These are phyloP conservation scores for Teratosphaeria pseudoeucalypti DNA, from an alignment of 2,329 filamentous ascomycete genomes.

Conservation along the genomic window DNA sequence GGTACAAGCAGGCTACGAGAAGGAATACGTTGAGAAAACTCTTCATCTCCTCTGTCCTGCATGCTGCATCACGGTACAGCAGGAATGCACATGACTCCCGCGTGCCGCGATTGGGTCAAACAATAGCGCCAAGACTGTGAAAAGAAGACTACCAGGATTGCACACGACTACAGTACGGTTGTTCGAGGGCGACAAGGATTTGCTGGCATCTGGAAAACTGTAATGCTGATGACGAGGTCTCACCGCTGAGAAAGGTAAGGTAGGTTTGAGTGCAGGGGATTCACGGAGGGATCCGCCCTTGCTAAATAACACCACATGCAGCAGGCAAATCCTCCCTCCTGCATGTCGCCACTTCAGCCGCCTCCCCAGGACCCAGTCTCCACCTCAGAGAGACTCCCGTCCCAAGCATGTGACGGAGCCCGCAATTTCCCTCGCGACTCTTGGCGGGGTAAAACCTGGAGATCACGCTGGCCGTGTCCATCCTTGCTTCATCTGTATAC, in stretches of 20 bases:
- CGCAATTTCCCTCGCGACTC: neutral
- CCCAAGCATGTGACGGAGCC: neutral
- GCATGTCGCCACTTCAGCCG: neutral
- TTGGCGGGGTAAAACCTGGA: neutral
- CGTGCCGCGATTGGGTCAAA: too few relatives aligned
- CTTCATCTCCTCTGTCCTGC: neutral
- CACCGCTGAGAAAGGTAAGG: neutral
- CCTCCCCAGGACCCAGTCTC: neutral
- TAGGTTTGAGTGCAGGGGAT: neutral
- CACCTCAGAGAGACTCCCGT: too few relatives aligned
- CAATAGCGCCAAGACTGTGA: neutral
- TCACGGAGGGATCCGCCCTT: neutral
- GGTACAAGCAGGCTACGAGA: too few relatives aligned
- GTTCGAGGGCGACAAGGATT: neutral
- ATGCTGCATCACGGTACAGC: neutral
- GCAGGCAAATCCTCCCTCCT: too few relatives aligned
- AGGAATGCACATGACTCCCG: neutral
- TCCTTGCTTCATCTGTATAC: neutral
- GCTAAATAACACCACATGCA: neutral
- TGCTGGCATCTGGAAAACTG: neutral
- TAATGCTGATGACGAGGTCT: neutral
- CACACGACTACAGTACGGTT: neutral
- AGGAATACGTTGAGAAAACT: too few relatives aligned
- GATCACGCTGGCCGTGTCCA: neutral
- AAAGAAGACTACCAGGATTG: neutral